Conservation (phyloP, 2,329 filamentous ascomycete species). For the Fusarium duplospermum region DNA sequence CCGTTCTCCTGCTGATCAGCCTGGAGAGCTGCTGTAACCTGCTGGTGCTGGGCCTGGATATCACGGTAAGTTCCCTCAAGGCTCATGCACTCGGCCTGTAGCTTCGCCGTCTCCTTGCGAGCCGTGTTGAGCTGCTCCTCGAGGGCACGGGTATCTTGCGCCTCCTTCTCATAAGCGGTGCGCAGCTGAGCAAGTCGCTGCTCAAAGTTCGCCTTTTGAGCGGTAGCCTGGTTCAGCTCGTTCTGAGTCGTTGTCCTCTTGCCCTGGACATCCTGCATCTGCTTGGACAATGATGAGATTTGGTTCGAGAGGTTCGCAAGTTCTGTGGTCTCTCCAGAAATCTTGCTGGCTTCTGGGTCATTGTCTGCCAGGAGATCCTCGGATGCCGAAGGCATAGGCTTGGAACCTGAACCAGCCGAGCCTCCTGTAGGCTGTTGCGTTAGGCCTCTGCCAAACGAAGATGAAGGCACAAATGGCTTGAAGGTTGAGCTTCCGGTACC, state of each 20-base stretch:
- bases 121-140: constrained; percentile 85
- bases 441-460: constrained; percentile 88
- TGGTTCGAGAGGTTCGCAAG: constrained; percentile 97
- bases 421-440: constrained; percentile 81
- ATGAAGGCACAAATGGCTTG: constrained; percentile 92
- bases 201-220: constrained; percentile 95
- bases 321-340: constrained; percentile 90
- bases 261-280: constrained; percentile 92
- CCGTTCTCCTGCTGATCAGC: constrained; percentile 91
- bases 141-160: constrained; percentile 83
- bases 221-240: constrained; percentile 82
- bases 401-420: constrained; percentile 48
- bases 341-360: constrained; percentile 86
- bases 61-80: constrained; percentile 86
- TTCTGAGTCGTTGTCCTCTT: constrained; percentile 84
- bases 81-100: constrained; percentile 85
- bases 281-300: constrained; percentile 87
- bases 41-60: constrained; percentile 83
- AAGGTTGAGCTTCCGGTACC: constrained; percentile 66
- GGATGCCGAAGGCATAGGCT: constrained; percentile 61
- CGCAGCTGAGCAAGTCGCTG: constrained; percentile 87
- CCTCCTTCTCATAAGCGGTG: constrained; percentile 91
- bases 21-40: constrained; percentile 79
- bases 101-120: constrained; percentile 82
- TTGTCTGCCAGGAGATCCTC: constrained; percentile 93